Percentiles rank a stretch among this genome's conserved stretches.
Evolutionary conservation across 176 grass and related monocot genomes (phyloP).

Genomic region (Saccharum officinarum): DNA sequence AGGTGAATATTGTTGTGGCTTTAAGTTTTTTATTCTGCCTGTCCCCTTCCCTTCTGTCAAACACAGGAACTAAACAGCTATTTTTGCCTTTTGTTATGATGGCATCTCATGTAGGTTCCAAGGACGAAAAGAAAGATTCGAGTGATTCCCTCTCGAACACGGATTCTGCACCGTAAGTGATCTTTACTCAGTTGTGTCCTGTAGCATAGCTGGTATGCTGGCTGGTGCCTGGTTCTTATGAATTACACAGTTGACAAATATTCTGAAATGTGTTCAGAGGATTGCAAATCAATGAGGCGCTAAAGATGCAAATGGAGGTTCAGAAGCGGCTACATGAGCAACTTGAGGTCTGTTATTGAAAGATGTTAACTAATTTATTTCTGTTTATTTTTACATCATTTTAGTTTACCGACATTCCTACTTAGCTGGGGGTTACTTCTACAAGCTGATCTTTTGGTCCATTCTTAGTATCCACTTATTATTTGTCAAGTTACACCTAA

Average conservation of each 20-base stretch:
- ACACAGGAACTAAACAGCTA: conserved; percentile 9
- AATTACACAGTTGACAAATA: conserved; percentile 12
- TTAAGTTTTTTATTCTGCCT: conserved; percentile 22
- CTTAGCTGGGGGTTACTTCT: neutral
- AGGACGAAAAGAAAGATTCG: conserved; percentile 88
- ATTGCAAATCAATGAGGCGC: conserved; percentile 73
- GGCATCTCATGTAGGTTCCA: conserved; percentile 60
- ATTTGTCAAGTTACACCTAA: neutral
- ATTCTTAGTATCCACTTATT: neutral
- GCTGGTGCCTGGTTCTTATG: neutral
- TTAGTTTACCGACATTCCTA: neutral
- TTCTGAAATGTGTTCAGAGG: conserved; percentile 56
- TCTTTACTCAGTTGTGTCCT: conserved; percentile 21
- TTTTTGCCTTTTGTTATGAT: conserved; percentile 26
- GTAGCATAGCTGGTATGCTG: neutral
- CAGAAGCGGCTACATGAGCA: conserved; percentile 96
- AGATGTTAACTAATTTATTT: neutral
- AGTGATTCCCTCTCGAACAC: conserved; percentile 66
- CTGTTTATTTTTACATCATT: neutral
- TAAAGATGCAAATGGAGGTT: conserved; percentile 99
- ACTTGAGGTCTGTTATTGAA: conserved; percentile 68
- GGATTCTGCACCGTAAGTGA: conserved; percentile 81
- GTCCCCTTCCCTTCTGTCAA: neutral
- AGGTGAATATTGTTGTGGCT: conserved; percentile 56
- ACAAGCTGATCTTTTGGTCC: neutral